Conservation (phyloP, 108 stramenopile genomes). For the Nitzschia putrida region DNA sequence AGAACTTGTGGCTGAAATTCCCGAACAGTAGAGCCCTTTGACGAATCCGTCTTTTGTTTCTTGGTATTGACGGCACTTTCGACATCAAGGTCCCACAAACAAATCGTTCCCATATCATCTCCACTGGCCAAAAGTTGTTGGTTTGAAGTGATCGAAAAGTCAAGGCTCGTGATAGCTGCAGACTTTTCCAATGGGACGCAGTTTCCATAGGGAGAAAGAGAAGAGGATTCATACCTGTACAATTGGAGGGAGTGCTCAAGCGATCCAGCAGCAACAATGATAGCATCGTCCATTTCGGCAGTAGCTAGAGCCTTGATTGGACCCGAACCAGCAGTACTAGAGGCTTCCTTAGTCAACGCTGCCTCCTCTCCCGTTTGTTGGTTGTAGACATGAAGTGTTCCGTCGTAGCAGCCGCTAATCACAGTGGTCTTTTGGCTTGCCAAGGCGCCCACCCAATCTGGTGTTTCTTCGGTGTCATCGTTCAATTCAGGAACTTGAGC, state of each 20-base stretch:
- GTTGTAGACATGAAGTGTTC: slow-evolving; percentile 53
- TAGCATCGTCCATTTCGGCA: slow-evolving; percentile 5
- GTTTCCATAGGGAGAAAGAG: slow-evolving; percentile 28
- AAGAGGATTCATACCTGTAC: slow-evolving; percentile 36
- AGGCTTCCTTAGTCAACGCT: slow-evolving; percentile 11
- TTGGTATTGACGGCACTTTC: slow-evolving; percentile 10
- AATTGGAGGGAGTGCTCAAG: slow-evolving; percentile 75
- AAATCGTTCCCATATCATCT: slow-evolving; percentile 75
- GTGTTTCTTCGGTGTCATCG: slow-evolving; percentile 59
- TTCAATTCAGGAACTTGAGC: slow-evolving; percentile 47
- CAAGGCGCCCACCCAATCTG: slow-evolving; percentile 81
- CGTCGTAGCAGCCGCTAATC: slow-evolving; percentile 63
- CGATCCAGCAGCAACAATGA: slow-evolving; percentile 72
- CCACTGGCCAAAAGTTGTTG: slow-evolving; percentile 59
- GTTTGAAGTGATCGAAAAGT: slow-evolving; percentile 24
- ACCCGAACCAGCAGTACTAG: slow-evolving; percentile 38
- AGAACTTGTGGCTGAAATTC: slow-evolving; percentile 21
- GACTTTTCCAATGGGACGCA: slow-evolving; percentile 39
- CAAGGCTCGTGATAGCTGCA: slow-evolving; percentile 58
- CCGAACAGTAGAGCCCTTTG: background rate
- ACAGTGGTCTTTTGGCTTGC: slow-evolving; percentile 17
- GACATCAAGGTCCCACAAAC: slow-evolving; percentile 61
- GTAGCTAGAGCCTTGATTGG: slow-evolving; percentile 70
- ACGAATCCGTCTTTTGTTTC: slow-evolving; percentile 28
- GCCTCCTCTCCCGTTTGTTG: slow-evolving; percentile 1